A percentile compares a stretch with the other conserved stretches of the same genome.
phyloP scores from a whole-genome alignment of 2,329 filamentous ascomycete species.

The Aspergillus fijiensis region DNA sequence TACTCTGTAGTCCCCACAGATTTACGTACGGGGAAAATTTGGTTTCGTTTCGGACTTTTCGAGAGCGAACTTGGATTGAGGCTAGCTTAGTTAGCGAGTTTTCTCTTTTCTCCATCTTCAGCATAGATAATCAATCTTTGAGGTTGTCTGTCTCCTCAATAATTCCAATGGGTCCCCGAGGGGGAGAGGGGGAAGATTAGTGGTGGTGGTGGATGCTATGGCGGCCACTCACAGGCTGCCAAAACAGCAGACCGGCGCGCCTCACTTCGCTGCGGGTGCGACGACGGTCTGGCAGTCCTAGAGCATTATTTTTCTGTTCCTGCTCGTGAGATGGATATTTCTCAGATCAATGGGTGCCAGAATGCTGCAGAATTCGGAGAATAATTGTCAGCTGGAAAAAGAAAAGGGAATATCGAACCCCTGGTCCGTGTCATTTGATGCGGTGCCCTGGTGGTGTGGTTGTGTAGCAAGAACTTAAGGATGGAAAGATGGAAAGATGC shows the following conservation, averaged over 20 bases:
- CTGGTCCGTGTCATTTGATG: background rate
- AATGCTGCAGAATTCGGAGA: background rate
- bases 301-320: background rate
- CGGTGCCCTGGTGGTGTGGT: too few species aligned
- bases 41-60: too few species aligned
- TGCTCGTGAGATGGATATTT: background rate
- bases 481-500: too few species aligned
- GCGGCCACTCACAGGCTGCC: constrained; percentile 18
- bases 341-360: background rate
- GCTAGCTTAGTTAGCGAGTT: too few species aligned
- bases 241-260: constrained; percentile 17
- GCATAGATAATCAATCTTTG: too few species aligned
- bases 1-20: too few species aligned
- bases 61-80: too few species aligned
- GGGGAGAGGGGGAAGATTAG: background rate
- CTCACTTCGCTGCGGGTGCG: constrained; percentile 20
- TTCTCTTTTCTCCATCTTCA: too few species aligned
- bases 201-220: constrained; percentile 5
- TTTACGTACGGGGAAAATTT: too few species aligned
- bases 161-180: too few species aligned
- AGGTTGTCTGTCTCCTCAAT: too few species aligned
- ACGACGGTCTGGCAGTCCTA: background rate
- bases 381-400: background rate
- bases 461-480: too few species aligned
- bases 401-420: background rate